A percentile compares a stretch with the other conserved stretches of the same genome.
These are phyloP conservation scores for Rheum nobile DNA, from an alignment of 148 eudicot species.

Conservation along the genomic window DNA sequence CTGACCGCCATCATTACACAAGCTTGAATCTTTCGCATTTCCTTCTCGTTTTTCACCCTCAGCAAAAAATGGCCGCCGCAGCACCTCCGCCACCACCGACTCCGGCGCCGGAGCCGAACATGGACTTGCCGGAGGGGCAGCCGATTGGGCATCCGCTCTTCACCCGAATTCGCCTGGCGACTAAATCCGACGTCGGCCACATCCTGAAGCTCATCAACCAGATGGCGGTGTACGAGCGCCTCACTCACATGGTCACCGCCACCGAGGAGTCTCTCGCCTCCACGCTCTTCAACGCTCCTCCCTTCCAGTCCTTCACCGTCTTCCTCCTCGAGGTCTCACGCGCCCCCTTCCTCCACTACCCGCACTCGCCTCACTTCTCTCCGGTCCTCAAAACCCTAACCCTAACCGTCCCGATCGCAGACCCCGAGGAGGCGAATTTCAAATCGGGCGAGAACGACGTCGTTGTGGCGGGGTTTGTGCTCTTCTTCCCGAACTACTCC, in stretches of 20 bases:
- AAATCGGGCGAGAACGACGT: conserved; percentile 13
- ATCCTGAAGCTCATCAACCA: conserved; percentile 81
- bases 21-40: background rate
- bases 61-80: conserved; percentile 41
- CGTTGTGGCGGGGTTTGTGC: conserved; percentile 46
- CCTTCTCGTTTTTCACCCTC: background rate
- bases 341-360: conserved; percentile 20
- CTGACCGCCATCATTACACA: background rate
- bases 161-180: conserved; percentile 60
- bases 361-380: conserved; percentile 22
- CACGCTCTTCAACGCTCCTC: conserved; percentile 61
- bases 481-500: conserved; percentile 75
- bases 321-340: conserved; percentile 61
- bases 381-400: conserved; percentile 34
- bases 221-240: conserved; percentile 67
- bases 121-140: conserved; percentile 8
- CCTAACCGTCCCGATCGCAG: conserved; percentile 22
- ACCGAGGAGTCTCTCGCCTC: conserved; percentile 50
- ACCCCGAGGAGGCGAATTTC: conserved; percentile 29
- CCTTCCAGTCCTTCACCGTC: conserved; percentile 69
- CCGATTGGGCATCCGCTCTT: conserved; percentile 25
- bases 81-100: conserved; percentile 59
- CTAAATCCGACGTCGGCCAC: conserved; percentile 41
- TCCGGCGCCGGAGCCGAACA: conserved; percentile 30
- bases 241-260: conserved; percentile 48